Evolutionary conservation across 179 eudicot genomes (phyloP), one percentile per base, ranked within the genome.

Genomic region (Camellia oleifera): DNA sequence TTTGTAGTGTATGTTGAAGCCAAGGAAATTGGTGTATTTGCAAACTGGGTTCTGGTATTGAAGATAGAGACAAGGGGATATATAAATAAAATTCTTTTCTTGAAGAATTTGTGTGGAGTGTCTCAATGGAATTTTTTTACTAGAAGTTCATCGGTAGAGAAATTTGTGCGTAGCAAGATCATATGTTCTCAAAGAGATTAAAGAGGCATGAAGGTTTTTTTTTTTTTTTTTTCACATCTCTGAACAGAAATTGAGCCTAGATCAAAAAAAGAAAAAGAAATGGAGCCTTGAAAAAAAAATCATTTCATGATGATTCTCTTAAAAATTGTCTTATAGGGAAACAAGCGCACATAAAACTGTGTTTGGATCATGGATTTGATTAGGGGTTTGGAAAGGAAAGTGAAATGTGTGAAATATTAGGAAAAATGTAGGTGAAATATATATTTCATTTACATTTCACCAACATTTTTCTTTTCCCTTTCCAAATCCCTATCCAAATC

Each of bases 21-120:
- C 77, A 57, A 74, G 75, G 10, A 73, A 73, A 73, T 42, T 26
- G 63, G 45, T 63, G 14, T 7, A 15, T 56, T 73, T 32, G 63
- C 20, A 14, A 73, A 20, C 18, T 2, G 6, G 15, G 10, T 57
- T 62, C 7, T 44, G 40, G 40, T 1, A 32, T 32, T 32, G 40
- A 76, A 17, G 10, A 20, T 46, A 18, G 26, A 17, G 66, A 58
- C 8, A 15, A 7, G 7, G 3, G 66, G 17, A 32, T 57, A 57
- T 17, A 3, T 18, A 26, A n/a, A 42, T 3, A 14, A 26, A 15
- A 32, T 48, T 4, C 52, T 48, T 48, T 52, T 72, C n/a, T 0
- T 40, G n/a, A 1, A 17, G n/a, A 40, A 56, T 14, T 74, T 56
- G 10, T 26, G 2, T 8, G 26, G 61, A 32, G 15, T 32, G 15